These are phyloP conservation scores for Ophiostoma angusticollis DNA, from an alignment of 2,329 filamentous ascomycete species.

Conservation along the genomic window DNA sequence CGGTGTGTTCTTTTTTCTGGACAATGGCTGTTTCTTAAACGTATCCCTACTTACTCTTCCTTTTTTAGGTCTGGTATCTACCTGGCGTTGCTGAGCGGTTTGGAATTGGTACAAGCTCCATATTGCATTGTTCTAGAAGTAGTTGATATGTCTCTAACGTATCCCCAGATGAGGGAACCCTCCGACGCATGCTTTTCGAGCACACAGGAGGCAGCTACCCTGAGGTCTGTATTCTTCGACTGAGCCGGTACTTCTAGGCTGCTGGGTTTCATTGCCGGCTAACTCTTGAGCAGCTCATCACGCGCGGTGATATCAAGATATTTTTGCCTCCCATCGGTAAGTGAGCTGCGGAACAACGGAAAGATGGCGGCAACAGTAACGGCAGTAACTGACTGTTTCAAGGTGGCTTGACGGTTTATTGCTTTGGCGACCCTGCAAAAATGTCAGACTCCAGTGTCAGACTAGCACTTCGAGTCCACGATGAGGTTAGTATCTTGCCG, in stretches of 20 bases:
- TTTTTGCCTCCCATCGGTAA: slow-evolving; percentile 85
- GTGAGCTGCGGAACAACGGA: slow-evolving; percentile 3
- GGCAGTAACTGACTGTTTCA: slow-evolving; percentile 10
- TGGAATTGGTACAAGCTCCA: slow-evolving; percentile 51
- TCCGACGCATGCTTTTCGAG: slow-evolving; percentile 82
- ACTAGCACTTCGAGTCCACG: slow-evolving; percentile 71
- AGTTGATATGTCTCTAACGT: slow-evolving; percentile 17
- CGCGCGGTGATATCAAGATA: slow-evolving; percentile 83
- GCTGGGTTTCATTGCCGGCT: too few species aligned
- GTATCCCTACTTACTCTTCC: not conserved
- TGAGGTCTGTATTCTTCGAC: slow-evolving; percentile 46
- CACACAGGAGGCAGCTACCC: slow-evolving; percentile 94
- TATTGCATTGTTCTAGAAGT: not conserved
- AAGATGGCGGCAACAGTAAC: slow-evolving; percentile 2
- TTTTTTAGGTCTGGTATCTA: slow-evolving; percentile 56
- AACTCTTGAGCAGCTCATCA: slow-evolving; percentile 52
- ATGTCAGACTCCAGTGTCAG: slow-evolving; percentile 76
- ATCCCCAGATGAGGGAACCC: slow-evolving; percentile 59
- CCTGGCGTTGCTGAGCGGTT: slow-evolving; percentile 86
- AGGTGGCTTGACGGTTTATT: slow-evolving; percentile 88
- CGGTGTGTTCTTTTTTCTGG: slow-evolving; percentile 39
- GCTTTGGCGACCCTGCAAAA: slow-evolving; percentile 88
- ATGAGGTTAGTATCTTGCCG: slow-evolving; percentile 35
- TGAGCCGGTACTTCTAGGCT: too few species aligned
- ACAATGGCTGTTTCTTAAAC: not conserved